phyloP scores from a whole-genome alignment of 208 protist genomes.

The Leishmania gerbilli region DNA sequence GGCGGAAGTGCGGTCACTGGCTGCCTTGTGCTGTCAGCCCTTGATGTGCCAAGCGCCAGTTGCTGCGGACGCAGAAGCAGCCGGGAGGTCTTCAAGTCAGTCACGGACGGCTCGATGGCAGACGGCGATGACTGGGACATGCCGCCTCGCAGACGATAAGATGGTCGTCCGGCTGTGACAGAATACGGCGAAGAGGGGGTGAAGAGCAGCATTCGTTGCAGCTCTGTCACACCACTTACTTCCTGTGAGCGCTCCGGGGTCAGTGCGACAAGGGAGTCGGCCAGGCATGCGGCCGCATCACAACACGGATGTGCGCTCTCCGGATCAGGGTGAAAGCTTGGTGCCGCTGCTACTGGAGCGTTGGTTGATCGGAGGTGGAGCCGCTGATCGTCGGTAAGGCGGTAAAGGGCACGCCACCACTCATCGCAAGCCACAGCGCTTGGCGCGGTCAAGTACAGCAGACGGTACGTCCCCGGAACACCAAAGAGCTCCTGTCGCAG shows the following conservation, averaged over 20 bases:
- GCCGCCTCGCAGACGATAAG: background rate
- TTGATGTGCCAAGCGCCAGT: background rate
- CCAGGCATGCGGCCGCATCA: background rate
- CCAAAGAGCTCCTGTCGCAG: slow-evolving; percentile 19
- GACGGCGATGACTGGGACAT: background rate
- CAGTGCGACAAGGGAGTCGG: background rate
- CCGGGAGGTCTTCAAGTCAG: background rate
- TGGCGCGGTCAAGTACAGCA: slow-evolving; percentile 17
- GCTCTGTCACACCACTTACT: background rate
- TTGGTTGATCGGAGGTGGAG: background rate
- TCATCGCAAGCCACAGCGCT: slow-evolving; percentile 19
- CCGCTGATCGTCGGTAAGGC: slow-evolving; percentile 7
- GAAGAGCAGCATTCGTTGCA: slow-evolving; percentile 4
- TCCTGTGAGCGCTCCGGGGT: background rate
- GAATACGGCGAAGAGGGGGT: background rate
- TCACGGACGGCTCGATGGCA: background rate
- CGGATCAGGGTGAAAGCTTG: background rate
- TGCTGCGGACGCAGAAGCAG: background rate
- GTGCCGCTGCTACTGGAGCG: background rate
- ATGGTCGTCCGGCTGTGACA: background rate
- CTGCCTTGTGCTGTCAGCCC: too few relatives aligned
- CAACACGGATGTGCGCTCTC: background rate
- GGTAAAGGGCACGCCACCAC: slow-evolving; percentile 29
- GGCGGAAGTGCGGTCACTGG: background rate
- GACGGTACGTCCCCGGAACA: slow-evolving; percentile 10